These are phyloP conservation scores for Antitrichia curtipendula DNA, from an alignment of 225 moss, liverwort and hornwort species.

Conservation along the genomic window DNA sequence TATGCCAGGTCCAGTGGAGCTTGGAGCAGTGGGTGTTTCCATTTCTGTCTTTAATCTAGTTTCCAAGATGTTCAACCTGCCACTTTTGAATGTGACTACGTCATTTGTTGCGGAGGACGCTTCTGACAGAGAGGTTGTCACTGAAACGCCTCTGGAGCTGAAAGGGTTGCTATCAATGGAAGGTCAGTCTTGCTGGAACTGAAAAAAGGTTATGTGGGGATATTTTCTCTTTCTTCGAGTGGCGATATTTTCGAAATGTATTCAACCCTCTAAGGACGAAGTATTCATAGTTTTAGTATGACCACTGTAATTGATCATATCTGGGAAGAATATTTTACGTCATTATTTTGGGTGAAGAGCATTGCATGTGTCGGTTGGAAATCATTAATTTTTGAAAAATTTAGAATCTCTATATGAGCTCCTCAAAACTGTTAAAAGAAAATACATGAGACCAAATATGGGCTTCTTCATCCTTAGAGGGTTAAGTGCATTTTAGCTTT, in stretches of 20 bases:
- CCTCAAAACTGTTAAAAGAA: no score
- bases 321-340: no score
- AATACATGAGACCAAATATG: neutral
- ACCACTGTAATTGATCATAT: neutral
- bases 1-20: slow-evolving; percentile 70
- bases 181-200: neutral
- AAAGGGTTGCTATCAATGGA: slow-evolving; percentile 11
- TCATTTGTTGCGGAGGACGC: slow-evolving; percentile 95
- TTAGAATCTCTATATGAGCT: neutral
- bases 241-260: neutral
- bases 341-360: neutral
- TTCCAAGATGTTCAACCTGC: slow-evolving; percentile 95
- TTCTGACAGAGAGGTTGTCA: slow-evolving; percentile 23
- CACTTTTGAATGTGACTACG: slow-evolving; percentile 85
- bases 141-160: slow-evolving; percentile 9
- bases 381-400: neutral
- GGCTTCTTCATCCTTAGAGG: neutral
- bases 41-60: slow-evolving; percentile 84
- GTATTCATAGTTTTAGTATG: neutral
- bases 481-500: neutral
- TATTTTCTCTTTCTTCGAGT: neutral
- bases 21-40: slow-evolving; percentile 91
- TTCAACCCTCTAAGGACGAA: neutral
- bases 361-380: neutral
- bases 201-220: neutral